Evolutionary conservation across 495 filamentous ascomycete species (phyloP).

Genomic region (Oidiodendron maius): DNA sequence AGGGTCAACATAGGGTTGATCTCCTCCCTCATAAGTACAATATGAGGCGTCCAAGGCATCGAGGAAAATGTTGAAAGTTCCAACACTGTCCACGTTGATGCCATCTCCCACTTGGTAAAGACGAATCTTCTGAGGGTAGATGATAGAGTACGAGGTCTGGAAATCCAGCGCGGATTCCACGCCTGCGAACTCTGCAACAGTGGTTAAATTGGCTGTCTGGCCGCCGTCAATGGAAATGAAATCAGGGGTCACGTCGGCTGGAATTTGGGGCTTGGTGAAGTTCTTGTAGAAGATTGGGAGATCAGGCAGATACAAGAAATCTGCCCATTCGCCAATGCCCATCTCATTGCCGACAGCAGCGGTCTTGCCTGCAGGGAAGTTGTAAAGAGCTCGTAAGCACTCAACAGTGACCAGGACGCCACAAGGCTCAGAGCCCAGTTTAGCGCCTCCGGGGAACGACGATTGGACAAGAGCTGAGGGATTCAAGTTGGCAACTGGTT

Average conservation of each 20-base stretch:
- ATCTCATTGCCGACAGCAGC: no score
- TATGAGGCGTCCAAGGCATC: conserved; percentile 61
- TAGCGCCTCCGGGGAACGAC: neutral
- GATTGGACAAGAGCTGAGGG: neutral
- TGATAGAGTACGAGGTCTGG: conserved; percentile 19
- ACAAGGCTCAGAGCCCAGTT: conserved; percentile 10
- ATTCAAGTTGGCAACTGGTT: conserved; percentile 7
- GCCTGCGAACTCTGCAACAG: conserved; percentile 4
- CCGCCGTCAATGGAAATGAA: conserved; percentile 15
- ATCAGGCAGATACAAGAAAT: neutral
- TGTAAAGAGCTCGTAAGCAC: conserved; percentile 3
- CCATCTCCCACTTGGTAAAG: conserved; percentile 26
- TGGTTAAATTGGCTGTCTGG: conserved; percentile 15
- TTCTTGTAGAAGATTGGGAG: neutral
- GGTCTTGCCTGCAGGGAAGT: neutral
- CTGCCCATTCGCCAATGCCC: no score
- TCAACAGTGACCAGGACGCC: conserved; percentile 16
- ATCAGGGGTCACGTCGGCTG: conserved; percentile 16
- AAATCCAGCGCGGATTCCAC: conserved; percentile 19
- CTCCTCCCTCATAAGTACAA: conserved; percentile 32
- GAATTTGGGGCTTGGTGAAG: conserved; percentile 7
- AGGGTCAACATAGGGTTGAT: neutral
- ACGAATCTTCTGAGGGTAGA: conserved; percentile 34
- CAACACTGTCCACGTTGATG: conserved; percentile 11
- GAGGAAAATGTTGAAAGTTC: conserved; percentile 35